Base-by-base conservation (phyloP, 228 moss, liverwort and hornwort genomes). In the Sphagnum magellanicum region DNA sequence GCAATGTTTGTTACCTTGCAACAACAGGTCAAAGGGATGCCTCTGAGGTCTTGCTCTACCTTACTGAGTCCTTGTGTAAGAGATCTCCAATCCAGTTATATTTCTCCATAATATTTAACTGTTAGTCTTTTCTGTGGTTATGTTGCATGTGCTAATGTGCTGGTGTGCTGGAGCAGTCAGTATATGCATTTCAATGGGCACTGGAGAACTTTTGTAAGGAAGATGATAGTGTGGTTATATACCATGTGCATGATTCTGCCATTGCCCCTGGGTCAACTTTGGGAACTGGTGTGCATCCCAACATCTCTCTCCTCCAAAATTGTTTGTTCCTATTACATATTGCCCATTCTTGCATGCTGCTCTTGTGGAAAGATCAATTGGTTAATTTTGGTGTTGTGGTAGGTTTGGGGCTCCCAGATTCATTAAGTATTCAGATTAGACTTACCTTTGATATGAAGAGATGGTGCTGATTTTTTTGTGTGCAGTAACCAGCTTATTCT, bases 111-210 rank as follows among this genome's bases (percentile, higher is more conserved):
- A 32, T 32, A 32, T 32, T 32, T 3, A 32, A 32, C 32, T 32
- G 32, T 32, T 3, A 32, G 32, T 3, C 3, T 32, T 32, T 32
- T 32, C 32, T 32, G 32, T 32, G 32, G 32, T 5, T 8, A 67
- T 10, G 16, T 15, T 67, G 8, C 49, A 17, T 10, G 50, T 5
- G 32, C 32, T 3, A 32, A 32, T 32, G 32, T 32, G 32, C 32
- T 32, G 32, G 3, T 32, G 32, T 63, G 53, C 12, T 64, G 71
- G 50, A 55, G 69, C 82, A 97, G 97, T 79, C 97, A 13, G 87
- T 93, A 9, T 64, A 75, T 68, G 97, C 97, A 7, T 93, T 98
- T 59, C 88, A 81, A 63, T 98, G 97, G 97, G 91, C 91, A 17
- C 75, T 98, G 49, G 77, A 88, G 66, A 85, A 91, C 60, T 90